phyloP scores from a whole-genome alignment of 352 stramenopile species.

The Pythium aquatile region DNA sequence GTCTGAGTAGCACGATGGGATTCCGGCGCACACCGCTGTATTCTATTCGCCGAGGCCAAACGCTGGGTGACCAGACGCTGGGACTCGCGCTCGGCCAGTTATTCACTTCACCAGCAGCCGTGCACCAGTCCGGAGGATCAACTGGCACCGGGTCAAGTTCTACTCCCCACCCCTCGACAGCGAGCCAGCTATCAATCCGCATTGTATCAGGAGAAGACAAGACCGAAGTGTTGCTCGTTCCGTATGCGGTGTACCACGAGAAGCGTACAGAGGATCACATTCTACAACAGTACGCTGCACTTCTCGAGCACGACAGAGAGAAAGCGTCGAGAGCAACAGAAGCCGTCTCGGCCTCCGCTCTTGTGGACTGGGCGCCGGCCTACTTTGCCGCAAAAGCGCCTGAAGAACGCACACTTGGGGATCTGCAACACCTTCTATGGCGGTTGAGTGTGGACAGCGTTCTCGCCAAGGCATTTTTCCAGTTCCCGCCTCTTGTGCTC shows the following conservation, averaged over 20 bases:
- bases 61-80: constrained; percentile 56
- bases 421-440: constrained; percentile 32
- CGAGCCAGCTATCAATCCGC: constrained; percentile 27
- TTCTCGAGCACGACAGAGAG: constrained; percentile 1
- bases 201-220: constrained; percentile 38
- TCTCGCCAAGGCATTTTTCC: constrained; percentile 44
- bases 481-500: constrained; percentile 55
- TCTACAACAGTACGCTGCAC: constrained; percentile 32
- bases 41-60: constrained; percentile 39
- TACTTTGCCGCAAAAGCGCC: constrained; percentile 20
- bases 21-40: constrained; percentile 22
- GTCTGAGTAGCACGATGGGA: background rate
- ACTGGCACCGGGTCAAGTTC: background rate
- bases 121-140: background rate
- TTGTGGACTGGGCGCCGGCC: constrained; percentile 14
- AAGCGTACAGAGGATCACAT: constrained; percentile 42
- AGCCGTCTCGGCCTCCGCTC: background rate
- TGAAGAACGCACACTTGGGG: constrained; percentile 10
- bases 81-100: constrained; percentile 38
- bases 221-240: constrained; percentile 52
- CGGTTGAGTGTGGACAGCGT: constrained; percentile 33
- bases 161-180: background rate
- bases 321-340: background rate
- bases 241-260: constrained; percentile 33
- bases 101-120: constrained; percentile 5